A percentile compares a stretch with the other conserved stretches of the same genome.
Evolutionary conservation across 1,284 basidiomycete genomes (phyloP).

Genomic region (Heterobasidion irregulare): DNA sequence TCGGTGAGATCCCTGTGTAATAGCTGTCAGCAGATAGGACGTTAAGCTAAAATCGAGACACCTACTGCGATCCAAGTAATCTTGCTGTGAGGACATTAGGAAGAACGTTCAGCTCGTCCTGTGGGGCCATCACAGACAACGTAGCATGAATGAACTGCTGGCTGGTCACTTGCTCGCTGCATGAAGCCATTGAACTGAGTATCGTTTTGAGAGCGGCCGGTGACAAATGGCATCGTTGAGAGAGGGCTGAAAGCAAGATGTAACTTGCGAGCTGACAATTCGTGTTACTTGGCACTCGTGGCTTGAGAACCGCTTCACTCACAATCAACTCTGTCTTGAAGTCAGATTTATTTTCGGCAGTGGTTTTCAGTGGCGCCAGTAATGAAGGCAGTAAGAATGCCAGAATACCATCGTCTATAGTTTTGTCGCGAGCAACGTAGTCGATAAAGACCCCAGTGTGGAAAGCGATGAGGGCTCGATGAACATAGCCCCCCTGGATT

Average conservation of each 20-base stretch:
- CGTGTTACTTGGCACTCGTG: not conserved
- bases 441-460: constrained; percentile 79
- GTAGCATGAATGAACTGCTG: constrained; percentile 51
- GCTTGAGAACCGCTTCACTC: constrained; percentile 16
- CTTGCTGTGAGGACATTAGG: constrained; percentile 31
- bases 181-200: constrained; percentile 43
- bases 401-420: constrained; percentile 53
- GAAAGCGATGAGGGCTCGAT: constrained; percentile 79
- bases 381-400: constrained; percentile 57
- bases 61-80: constrained; percentile 39
- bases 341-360: constrained; percentile 11
- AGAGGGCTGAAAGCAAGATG: constrained; percentile 59
- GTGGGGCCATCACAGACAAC: constrained; percentile 51
- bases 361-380: constrained; percentile 42
- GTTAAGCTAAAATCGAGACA: constrained; percentile 8
- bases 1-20: constrained; percentile 36
- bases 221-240: constrained; percentile 52
- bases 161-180: constrained; percentile 36
- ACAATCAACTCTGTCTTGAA: constrained; percentile 46
- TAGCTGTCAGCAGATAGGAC: constrained; percentile 11
- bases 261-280: constrained; percentile 57
- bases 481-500: constrained; percentile 41
- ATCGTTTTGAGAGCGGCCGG: constrained; percentile 50
- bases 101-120: constrained; percentile 40
- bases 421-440: constrained; percentile 53